Conservation (phyloP, 225 moss, liverwort and hornwort species). For the Thuidium tamariscinum region DNA sequence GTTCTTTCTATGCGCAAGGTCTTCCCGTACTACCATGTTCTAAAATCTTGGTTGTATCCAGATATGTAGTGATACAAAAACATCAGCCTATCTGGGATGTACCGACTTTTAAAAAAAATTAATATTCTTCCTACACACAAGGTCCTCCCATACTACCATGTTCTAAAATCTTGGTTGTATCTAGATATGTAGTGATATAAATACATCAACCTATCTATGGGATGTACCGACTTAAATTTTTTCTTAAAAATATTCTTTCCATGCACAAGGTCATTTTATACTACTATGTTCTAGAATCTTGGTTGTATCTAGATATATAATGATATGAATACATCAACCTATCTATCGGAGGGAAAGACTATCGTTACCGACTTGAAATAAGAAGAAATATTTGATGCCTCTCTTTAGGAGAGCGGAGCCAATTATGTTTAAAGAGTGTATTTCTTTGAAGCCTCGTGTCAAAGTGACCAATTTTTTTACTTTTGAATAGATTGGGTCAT, state of each 20-base stretch:
- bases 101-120: no score
- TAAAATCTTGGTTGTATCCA: not conserved
- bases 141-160: no score
- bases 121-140: no score
- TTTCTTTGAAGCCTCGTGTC: not conserved
- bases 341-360: not conserved
- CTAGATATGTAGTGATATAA: no score
- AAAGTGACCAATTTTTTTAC: not conserved
- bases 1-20: not conserved
- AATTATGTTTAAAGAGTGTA: fast-evolving
- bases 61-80: not conserved
- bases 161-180: no score
- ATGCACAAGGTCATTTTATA: not conserved
- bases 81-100: not conserved
- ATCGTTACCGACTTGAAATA: not conserved
- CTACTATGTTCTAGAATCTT: not conserved
- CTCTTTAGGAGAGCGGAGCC: fast-evolving
- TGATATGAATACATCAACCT: not conserved
- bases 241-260: not conserved
- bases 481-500: not conserved
- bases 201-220: no score
- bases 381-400: no score
- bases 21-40: no score
- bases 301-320: not conserved
- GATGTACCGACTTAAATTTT: no score